Evolutionary conservation across 2,329 filamentous ascomycete genomes (phyloP).

Genomic region (Beauveria pseudobassiana): DNA sequence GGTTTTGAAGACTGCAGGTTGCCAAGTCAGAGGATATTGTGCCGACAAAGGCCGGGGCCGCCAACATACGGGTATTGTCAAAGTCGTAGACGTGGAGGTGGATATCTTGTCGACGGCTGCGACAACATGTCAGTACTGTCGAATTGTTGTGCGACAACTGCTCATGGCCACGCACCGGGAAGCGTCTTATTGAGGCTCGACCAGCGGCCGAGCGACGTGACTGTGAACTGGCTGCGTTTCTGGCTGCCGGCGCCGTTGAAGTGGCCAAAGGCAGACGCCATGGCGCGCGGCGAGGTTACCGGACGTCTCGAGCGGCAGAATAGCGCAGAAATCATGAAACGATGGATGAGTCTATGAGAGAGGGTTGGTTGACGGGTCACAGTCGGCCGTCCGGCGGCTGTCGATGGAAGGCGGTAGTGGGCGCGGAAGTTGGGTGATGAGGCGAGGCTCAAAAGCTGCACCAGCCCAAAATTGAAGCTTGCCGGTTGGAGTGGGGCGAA

Average conservation of each 20-base stretch:
- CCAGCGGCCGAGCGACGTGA: constrained; percentile 77
- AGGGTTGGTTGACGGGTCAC: background rate
- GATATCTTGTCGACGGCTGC: constrained; percentile 61
- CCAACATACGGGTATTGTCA: constrained; percentile 75
- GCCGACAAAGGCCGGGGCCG: background rate
- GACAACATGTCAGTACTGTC: constrained; percentile 14
- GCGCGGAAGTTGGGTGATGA: background rate
- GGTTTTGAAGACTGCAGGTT: constrained; percentile 68
- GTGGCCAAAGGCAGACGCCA: constrained; percentile 33
- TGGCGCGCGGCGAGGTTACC: constrained; percentile 24
- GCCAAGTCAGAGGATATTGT: background rate
- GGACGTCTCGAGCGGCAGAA: constrained; percentile 15
- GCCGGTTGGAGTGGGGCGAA: constrained; percentile 1
- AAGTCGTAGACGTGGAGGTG: constrained; percentile 94
- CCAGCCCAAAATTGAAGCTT: background rate
- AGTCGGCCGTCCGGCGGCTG: constrained; percentile 3
- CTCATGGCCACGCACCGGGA: constrained; percentile 44
- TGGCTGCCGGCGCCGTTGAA: constrained; percentile 27
- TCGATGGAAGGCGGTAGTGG: background rate
- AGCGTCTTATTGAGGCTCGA: constrained; percentile 68
- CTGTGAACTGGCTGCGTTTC: constrained; percentile 37
- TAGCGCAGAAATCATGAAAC: constrained; percentile 20
- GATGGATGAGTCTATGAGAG: background rate
- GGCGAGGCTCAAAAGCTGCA: background rate
- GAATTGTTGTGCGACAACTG: background rate